phyloP scores from a whole-genome alignment of 2,329 filamentous ascomycete genomes.

The Thelonectria olida region DNA sequence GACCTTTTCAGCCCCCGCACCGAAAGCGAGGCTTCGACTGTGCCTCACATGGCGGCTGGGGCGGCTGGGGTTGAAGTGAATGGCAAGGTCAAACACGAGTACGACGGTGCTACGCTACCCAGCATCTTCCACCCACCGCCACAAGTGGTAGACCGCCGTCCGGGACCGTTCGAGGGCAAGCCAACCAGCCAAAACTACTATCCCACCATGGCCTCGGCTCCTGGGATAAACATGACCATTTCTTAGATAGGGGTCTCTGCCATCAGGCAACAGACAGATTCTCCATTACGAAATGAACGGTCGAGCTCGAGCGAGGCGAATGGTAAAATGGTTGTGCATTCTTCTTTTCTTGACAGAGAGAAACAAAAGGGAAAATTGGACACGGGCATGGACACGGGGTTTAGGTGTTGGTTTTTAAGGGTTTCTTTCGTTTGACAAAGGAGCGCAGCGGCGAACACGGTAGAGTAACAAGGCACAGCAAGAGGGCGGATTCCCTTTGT shows the following conservation, averaged over 20 bases:
- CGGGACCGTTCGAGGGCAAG: constrained; percentile 64
- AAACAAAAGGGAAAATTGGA: constrained; percentile 19
- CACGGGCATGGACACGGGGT: constrained; percentile 25
- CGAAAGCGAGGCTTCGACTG: constrained; percentile 44
- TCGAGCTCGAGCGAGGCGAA: neutral
- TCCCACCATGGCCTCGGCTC: constrained; percentile 58
- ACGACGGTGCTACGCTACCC: constrained; percentile 55
- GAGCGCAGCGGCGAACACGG: constrained; percentile 6
- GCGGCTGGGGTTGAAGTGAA: constrained; percentile 41
- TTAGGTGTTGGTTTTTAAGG: constrained; percentile 18
- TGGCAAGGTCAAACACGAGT: constrained; percentile 60
- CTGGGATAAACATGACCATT: constrained; percentile 57
- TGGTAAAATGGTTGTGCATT: neutral
- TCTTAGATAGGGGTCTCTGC: constrained; percentile 27
- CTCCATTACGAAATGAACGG: neutral
- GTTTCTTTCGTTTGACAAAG: constrained; percentile 33
- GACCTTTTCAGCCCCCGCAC: constrained; percentile 59
- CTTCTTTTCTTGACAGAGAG: neutral
- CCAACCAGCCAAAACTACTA: constrained; percentile 62
- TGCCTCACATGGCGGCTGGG: constrained; percentile 44
- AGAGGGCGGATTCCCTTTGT: constrained; percentile 6
- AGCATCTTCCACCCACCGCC: constrained; percentile 57
- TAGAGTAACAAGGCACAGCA: constrained; percentile 14
- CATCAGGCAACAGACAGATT: neutral
- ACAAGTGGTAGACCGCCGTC: constrained; percentile 46